These are phyloP conservation scores for Herpetomonas samuelpessoai DNA, from an alignment of 208 protist species.

Conservation along the genomic window DNA sequence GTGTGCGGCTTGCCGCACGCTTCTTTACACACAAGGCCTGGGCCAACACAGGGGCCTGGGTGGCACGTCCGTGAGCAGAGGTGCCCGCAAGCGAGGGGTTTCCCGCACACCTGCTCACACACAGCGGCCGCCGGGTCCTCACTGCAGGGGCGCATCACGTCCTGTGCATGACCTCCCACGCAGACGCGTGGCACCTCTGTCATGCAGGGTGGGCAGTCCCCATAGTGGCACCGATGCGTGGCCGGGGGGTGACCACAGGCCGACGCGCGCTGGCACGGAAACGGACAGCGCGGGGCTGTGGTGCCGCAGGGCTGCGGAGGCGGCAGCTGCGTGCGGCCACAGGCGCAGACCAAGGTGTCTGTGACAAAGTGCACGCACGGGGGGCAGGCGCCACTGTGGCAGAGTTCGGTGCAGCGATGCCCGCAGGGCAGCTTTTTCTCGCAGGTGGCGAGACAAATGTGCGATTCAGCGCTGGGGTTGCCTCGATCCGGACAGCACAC, in stretches of 20 bases:
- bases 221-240: conserved; percentile 70
- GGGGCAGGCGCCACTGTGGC: conserved; percentile 62
- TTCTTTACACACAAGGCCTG: conserved; percentile 30
- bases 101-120: conserved; percentile 45
- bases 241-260: conserved; percentile 44
- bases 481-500: conserved; percentile 57
- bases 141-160: conserved; percentile 31
- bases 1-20: conserved; percentile 30
- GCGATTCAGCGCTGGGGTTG: conserved; percentile 27
- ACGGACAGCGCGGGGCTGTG: conserved; percentile 43
- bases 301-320: conserved; percentile 77
- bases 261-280: conserved; percentile 28
- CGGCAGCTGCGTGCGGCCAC: conserved; percentile 42
- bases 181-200: conserved; percentile 38
- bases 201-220: conserved; percentile 62
- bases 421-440: conserved; percentile 66
- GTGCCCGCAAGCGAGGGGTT: conserved; percentile 58
- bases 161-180: conserved; percentile 35
- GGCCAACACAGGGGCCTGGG: conserved; percentile 44
- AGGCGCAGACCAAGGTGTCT: conserved; percentile 51
- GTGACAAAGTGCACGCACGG: conserved; percentile 55
- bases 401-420: conserved; percentile 66
- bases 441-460: conserved; percentile 50
- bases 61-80: conserved; percentile 57
- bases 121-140: conserved; percentile 16